Evolutionary conservation across 352 stramenopile species (phyloP).

Genomic region (Hyaloperonospora brassicae): DNA sequence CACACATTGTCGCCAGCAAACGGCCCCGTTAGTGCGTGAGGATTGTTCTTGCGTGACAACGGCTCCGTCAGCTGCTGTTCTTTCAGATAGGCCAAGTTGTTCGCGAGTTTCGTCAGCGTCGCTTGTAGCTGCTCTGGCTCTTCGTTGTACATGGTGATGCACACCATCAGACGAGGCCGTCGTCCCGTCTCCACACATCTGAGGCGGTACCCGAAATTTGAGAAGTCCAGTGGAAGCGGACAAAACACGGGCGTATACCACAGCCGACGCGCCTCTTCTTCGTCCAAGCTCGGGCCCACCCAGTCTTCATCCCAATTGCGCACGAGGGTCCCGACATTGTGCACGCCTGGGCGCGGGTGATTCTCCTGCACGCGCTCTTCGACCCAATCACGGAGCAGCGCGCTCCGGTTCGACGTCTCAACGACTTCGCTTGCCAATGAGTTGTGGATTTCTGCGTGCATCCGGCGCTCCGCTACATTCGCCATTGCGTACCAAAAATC

Average conservation of each 20-base stretch:
- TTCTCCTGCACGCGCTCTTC: constrained; percentile 72
- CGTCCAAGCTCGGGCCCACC: constrained; percentile 56
- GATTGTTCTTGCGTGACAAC: constrained; percentile 22
- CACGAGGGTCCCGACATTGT: constrained; percentile 71
- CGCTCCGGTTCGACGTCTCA: constrained; percentile 82
- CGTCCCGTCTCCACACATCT: constrained; percentile 69
- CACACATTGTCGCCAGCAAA: constrained; percentile 69
- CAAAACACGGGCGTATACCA: constrained; percentile 82
- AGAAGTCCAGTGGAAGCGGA: constrained; percentile 60
- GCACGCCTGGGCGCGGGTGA: constrained; percentile 60
- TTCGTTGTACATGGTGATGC: constrained; percentile 86
- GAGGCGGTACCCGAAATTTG: constrained; percentile 64
- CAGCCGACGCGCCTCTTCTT: constrained; percentile 65
- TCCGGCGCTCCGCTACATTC: constrained; percentile 69
- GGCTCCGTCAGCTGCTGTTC: constrained; percentile 26
- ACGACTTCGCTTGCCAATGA: constrained; percentile 78
- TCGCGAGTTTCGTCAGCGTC: constrained; percentile 72
- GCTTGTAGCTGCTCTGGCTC: constrained; percentile 50
- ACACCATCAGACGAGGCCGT: constrained; percentile 70
- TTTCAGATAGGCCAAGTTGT: constrained; percentile 70
- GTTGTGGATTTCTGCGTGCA: constrained; percentile 79
- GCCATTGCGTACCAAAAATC: constrained; percentile 82
- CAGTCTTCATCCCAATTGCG: constrained; percentile 70
- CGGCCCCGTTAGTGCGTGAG: constrained; percentile 25
- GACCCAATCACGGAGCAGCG: constrained; percentile 72